Percentiles rank a stretch among this genome's conserved stretches.
Conservation (phyloP, 2,329 filamentous ascomycete genomes). For the Stachybotrys echinatus region DNA sequence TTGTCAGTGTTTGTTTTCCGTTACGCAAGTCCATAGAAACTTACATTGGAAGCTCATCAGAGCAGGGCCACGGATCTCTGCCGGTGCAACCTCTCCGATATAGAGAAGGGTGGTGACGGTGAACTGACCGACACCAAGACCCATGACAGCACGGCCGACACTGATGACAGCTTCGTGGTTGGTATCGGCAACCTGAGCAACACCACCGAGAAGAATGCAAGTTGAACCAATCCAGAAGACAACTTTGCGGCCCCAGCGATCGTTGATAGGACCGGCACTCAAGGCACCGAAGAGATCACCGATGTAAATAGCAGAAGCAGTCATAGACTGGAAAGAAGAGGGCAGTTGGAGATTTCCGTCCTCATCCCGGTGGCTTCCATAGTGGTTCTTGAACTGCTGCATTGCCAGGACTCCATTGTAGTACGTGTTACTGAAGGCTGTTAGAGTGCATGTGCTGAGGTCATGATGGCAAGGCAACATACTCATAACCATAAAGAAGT, state of each 20-base stretch:
- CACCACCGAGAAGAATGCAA: slow-evolving; percentile 20
- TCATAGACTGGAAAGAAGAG: slow-evolving; percentile 23
- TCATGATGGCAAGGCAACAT: neutral
- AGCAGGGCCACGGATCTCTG: slow-evolving; percentile 17
- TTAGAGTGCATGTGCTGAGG: neutral
- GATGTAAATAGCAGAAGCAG: slow-evolving; percentile 31
- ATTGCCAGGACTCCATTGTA: slow-evolving; percentile 20
- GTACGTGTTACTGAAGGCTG: slow-evolving; percentile 10
- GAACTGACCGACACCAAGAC: slow-evolving; percentile 16
- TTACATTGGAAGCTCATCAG: slow-evolving; percentile 24
- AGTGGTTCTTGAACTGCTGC: slow-evolving; percentile 19
- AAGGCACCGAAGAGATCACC: slow-evolving; percentile 31
- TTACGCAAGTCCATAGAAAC: neutral
- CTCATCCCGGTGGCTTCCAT: slow-evolving; percentile 11
- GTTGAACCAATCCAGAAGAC: slow-evolving; percentile 26
- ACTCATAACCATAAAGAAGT: slow-evolving; percentile 12
- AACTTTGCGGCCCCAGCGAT: slow-evolving; percentile 24
- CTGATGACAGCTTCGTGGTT: slow-evolving; percentile 11
- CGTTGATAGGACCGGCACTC: slow-evolving; percentile 28
- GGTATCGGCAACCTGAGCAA: slow-evolving; percentile 12
- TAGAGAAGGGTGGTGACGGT: slow-evolving; percentile 15
- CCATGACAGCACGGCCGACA: slow-evolving; percentile 13
- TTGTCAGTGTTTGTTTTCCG: neutral
- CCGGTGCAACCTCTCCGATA: slow-evolving; percentile 19
- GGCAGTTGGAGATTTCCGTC: slow-evolving; percentile 14